Evolutionary conservation across 148 eudicot species (phyloP), one percentile per base, ranked within the genome.

Genomic region (Cornus florida): DNA sequence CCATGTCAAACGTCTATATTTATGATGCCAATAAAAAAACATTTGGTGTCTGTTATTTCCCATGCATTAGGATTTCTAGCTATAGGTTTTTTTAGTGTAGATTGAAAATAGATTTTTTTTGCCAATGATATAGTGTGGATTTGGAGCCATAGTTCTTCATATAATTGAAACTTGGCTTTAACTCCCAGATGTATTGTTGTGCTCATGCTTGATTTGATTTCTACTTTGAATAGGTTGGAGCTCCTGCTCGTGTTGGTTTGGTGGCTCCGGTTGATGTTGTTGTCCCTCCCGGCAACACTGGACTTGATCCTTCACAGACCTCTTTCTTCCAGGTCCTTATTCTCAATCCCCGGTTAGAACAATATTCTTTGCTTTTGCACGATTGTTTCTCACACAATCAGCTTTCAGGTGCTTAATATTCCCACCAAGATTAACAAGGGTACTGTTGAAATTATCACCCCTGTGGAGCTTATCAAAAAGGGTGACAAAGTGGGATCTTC

Each of bases 391-490:
- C 72, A 67, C 13, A 3, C 19, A 7, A 7, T 69, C 2, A 12
- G 19, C 43, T 64, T 77, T 10, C 82, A 87, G 87, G 90, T 88
- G 33, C 83, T 88, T 50, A 88, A 88, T 60, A 88, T 88, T 32
- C 90, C 90, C 39, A 88, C 90, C 39, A 88, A 88, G 78, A 88
- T 88, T 82, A 88, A 88, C 88, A 88, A 88, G 76, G 90, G 90
- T 24, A 88, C 88, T 20, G 88, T 88, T 0, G 90, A 88, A 79
- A 88, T 88, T 23, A 82, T 88, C 64, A 88, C 90, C 79, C 38
- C 88, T 28, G 90, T 88, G 69, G 90, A 88, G 83, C 84, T 88
- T 71, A 83, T 88, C 80, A 83, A 88, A 80, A 88, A 88, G 86
- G 90, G 90, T 10, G 90, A 88, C 39, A 88, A 88, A 76, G 90